Conservation (phyloP, 2,329 filamentous ascomycete species). For the Fusarium nisikadoi region DNA sequence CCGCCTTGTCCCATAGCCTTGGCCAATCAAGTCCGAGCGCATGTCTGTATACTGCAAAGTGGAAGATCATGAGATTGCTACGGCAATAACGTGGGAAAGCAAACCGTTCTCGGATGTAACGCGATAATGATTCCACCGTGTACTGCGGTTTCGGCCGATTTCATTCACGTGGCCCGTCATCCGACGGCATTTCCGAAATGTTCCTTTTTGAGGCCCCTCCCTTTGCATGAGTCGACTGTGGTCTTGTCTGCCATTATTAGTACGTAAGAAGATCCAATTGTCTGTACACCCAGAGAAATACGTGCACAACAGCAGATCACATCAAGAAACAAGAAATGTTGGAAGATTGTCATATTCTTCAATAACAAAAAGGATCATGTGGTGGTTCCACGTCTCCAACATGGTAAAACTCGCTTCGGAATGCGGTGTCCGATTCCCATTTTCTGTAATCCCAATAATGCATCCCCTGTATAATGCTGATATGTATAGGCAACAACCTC, state of each 20-base stretch:
- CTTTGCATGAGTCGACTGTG: slow-evolving; percentile 17
- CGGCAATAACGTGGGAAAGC: slow-evolving; percentile 24
- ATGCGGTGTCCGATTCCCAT: slow-evolving; percentile 15
- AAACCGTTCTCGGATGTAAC: not conserved
- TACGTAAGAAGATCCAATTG: slow-evolving; percentile 9
- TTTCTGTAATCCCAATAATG: slow-evolving; percentile 23
- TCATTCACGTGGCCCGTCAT: slow-evolving; percentile 31
- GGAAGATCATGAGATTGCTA: slow-evolving; percentile 10
- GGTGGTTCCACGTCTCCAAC: slow-evolving; percentile 15
- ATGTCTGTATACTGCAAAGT: slow-evolving; percentile 19
- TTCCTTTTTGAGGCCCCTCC: not conserved
- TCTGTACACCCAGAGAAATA: not conserved
- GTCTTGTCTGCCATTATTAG: slow-evolving; percentile 9
- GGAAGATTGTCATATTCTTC: slow-evolving; percentile 22
- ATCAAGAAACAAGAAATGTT: not conserved
- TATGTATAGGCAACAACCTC: slow-evolving; percentile 1
- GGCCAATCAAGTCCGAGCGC: not conserved
- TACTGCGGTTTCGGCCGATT: slow-evolving; percentile 15
- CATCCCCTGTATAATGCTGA: slow-evolving; percentile 2
- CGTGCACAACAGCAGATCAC: not conserved
- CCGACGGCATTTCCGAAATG: slow-evolving; percentile 14
- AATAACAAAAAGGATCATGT: slow-evolving; percentile 3
- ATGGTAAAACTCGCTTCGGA: slow-evolving; percentile 30
- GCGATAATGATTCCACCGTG: not conserved
- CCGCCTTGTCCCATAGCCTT: not conserved